Evolutionary conservation across 2,329 filamentous ascomycete species (phyloP), one percentile per base, ranked within the genome.

Genomic region (Fusarium secorum): DNA sequence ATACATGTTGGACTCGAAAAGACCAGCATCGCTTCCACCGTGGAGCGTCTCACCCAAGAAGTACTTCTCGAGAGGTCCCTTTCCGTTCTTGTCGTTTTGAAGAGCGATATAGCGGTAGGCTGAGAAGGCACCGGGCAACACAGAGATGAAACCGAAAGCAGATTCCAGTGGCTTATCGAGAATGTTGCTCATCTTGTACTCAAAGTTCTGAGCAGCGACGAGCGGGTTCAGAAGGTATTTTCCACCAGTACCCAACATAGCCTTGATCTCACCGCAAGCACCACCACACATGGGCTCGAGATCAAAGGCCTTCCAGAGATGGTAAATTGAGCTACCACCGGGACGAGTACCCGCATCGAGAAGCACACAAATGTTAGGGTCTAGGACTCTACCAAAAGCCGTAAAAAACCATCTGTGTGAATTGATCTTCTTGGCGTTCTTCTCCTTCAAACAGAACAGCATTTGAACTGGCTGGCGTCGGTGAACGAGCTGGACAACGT

Each of bases 401-500:
- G 97, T 92, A 87, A 99, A 99, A 84, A 99, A 98, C 96, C 96
- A 99, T 79, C 96, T 87, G 81, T 99, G 96, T 0, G 96, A 98
- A 80, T 99, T 99, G 88, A 99, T 99, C 87, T 99, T 99, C 86
- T 99, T 99, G 84, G 98, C 95, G 79, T 99, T 99, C 88, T 98
- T 98, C 79, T 99, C 96, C 85, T 99, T 99, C 67, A 99, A 82
- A 80, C 96, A 99, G 85, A 99, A 99, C 8, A 99, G 89, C 85
- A 99, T 92, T 83, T 99, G 96, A 4, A 99, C 93, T 0, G 96
- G 95, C 68, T 96, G 94, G 66, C 92, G 92, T 77, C 94, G 93
- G 49, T 91, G 91, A 69, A 96, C 93, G 53, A 98, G 86, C 51
- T 91, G 87, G 13, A 98, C 95, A 44, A 97, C 88, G 66, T 92